Evolutionary conservation across 257 asterid species (phyloP).

Genomic region (Linaria vulgaris): DNA sequence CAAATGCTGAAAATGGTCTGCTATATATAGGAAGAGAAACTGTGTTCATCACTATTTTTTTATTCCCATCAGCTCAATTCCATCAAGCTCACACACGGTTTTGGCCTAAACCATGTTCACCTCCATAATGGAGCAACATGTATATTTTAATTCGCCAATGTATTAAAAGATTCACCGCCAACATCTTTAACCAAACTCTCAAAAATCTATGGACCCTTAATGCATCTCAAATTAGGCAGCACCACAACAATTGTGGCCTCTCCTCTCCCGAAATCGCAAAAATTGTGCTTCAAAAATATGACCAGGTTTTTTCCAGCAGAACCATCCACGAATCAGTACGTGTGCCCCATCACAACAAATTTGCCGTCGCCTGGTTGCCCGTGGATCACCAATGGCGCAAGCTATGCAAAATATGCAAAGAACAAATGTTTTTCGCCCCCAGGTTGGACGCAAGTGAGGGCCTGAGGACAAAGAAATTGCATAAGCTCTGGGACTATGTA

Average conservation of each 20-base stretch:
- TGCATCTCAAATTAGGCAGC: neutral
- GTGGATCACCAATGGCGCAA: neutral
- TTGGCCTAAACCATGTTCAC: too few relatives aligned
- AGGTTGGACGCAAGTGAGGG: conserved; percentile 25
- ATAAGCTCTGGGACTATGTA: conserved; percentile 11
- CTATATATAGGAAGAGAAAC: too few relatives aligned
- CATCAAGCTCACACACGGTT: too few relatives aligned
- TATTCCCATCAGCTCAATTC: too few relatives aligned
- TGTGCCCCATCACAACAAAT: neutral
- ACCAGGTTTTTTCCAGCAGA: neutral
- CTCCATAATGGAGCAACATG: too few relatives aligned
- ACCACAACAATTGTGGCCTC: neutral
- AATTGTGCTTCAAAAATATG: neutral
- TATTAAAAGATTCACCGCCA: too few relatives aligned
- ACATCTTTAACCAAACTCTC: neutral
- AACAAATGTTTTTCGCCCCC: neutral
- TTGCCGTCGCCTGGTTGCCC: neutral
- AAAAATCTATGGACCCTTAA: neutral
- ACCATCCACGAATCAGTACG: neutral
- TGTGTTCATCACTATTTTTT: too few relatives aligned
- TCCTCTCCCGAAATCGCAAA: neutral
- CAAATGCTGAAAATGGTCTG: too few relatives aligned
- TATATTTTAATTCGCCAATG: too few relatives aligned
- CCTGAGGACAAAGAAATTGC: conserved; percentile 21
- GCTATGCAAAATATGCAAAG: neutral